These are phyloP conservation scores for Adansonia rubrostipa DNA, from an alignment of 441 rosid species.

Conservation along the genomic window DNA sequence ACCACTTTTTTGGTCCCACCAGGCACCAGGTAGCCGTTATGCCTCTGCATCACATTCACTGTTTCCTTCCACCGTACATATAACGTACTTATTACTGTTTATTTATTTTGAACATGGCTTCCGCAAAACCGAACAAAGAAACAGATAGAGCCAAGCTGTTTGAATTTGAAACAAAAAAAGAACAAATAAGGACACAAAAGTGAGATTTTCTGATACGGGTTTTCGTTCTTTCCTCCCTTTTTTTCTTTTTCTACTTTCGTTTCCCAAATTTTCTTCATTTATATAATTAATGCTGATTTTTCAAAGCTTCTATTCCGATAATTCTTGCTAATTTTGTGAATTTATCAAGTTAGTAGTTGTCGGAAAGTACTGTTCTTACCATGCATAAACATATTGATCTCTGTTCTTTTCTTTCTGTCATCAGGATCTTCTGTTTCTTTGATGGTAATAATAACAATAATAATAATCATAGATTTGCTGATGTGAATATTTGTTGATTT, in stretches of 20 bases:
- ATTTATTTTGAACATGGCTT: neutral
- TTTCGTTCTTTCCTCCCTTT: neutral
- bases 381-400: neutral
- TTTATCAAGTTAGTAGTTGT: neutral
- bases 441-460: neutral
- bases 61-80: neutral
- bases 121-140: neutral
- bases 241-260: neutral
- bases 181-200: neutral
- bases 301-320: neutral
- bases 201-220: neutral
- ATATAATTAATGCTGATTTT: neutral
- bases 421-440: too few species aligned
- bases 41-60: neutral
- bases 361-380: neutral
- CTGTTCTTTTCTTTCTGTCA: neutral
- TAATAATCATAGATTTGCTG: neutral
- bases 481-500: conserved; percentile 14
- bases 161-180: neutral
- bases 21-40: conserved; percentile 14
- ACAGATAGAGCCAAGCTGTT: neutral
- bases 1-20: neutral
- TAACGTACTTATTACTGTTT: neutral
- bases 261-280: neutral
- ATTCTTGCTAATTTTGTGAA: neutral